These are phyloP conservation scores for Aspergillus pseudonomiae DNA, from an alignment of 2,329 filamentous ascomycete species.

Conservation along the genomic window DNA sequence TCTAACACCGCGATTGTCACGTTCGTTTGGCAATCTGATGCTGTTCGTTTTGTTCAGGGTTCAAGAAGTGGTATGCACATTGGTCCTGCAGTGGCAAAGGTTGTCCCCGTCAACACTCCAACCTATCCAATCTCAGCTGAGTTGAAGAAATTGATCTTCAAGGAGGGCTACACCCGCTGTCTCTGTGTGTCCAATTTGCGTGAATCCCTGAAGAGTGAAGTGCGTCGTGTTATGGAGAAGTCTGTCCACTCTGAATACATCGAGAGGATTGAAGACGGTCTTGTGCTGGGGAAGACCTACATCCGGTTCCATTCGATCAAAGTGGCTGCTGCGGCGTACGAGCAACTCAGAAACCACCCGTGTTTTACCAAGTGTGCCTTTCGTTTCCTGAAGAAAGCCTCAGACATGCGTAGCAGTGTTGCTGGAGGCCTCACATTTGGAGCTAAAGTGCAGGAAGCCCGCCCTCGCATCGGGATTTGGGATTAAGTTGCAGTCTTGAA, in stretches of 20 bases:
- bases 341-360: constrained; percentile 16
- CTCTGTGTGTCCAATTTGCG: constrained; percentile 23
- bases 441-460: neutral
- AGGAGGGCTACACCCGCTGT: constrained; percentile 30
- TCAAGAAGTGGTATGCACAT: constrained; percentile 24
- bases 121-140: constrained; percentile 33
- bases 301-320: constrained; percentile 28
- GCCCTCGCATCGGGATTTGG: neutral
- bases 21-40: constrained; percentile 31
- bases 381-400: constrained; percentile 19
- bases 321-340: constrained; percentile 17
- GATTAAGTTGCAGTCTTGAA: neutral
- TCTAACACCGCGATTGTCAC: constrained; percentile 34
- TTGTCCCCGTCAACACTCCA: constrained; percentile 30
- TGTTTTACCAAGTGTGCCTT: constrained; percentile 19
- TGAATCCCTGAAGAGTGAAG: constrained; percentile 11
- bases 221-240: constrained; percentile 14
- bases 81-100: constrained; percentile 22
- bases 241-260: constrained; percentile 16
- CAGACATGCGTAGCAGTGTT: neutral
- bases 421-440: neutral
- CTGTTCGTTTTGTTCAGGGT: constrained; percentile 24
- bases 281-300: constrained; percentile 11
- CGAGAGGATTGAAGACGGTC: constrained; percentile 21
- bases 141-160: constrained; percentile 24